phyloP scores from a whole-genome alignment of 108 stramenopile genomes.

The Aurantiochytrium sp. region DNA sequence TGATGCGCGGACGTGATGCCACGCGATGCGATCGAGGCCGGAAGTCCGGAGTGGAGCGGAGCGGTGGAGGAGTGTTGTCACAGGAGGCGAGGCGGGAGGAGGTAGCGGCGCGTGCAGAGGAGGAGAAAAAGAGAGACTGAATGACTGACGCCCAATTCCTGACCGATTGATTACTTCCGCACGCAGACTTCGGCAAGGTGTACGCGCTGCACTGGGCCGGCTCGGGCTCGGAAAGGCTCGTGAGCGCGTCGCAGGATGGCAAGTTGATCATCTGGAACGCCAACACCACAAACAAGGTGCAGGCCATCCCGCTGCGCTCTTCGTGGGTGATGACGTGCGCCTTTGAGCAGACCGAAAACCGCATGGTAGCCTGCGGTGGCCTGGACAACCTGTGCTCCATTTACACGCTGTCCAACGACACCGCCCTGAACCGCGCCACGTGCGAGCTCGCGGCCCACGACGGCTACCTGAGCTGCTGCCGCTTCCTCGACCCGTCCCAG shows the following conservation, averaged over 20 bases:
- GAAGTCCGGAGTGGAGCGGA: no score
- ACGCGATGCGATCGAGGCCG: no score
- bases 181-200: slow-evolving; percentile 87
- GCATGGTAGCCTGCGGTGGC: slow-evolving; percentile 93
- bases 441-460: slow-evolving; percentile 95
- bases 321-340: slow-evolving; percentile 98
- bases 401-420: slow-evolving; percentile 57
- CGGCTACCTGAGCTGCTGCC: slow-evolving; percentile 93
- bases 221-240: background rate
- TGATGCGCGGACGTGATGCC: no score
- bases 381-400: slow-evolving; percentile 98
- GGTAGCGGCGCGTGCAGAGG: background rate
- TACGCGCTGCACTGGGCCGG: slow-evolving; percentile 93
- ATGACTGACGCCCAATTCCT: no score
- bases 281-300: slow-evolving; percentile 28
- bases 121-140: no score
- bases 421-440: slow-evolving; percentile 59
- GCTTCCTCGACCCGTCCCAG: slow-evolving; percentile 74
- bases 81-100: background rate
- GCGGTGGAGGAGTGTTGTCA: background rate
- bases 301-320: slow-evolving; percentile 81
- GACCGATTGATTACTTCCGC: background rate
- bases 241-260: slow-evolving; percentile 74
- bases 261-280: slow-evolving; percentile 97
- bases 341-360: slow-evolving; percentile 83